Evolutionary conservation across 1,284 basidiomycete species (phyloP), one percentile per base, ranked within the genome.

Genomic region (Farysia itapuensis): DNA sequence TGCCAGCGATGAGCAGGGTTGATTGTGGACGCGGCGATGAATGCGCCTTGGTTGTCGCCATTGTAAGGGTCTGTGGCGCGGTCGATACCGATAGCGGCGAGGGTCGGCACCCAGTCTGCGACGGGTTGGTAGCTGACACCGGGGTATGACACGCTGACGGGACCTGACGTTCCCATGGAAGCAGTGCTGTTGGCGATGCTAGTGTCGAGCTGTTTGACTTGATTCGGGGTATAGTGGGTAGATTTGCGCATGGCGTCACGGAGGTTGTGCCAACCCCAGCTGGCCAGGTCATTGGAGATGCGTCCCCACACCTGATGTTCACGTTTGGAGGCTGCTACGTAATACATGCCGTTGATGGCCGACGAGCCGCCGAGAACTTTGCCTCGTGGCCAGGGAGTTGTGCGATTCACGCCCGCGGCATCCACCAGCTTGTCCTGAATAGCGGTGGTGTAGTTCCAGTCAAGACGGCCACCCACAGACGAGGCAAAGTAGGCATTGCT

Each of bases 351-450:
- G 52, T 82, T 83, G 46, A 82, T 79, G 11, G 77, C 76, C 5
- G 79, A 79, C 0, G 76, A 77, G 0, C 81, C 81, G 6, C 81
- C 81, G 5, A 81, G 66, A 0, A 71, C 77, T 29, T 77, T 77
- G 1, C 81, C 81, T 6, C 77, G 71, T 39, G 79, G 73, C 35
- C 67, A 69, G 23, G 44, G 36, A 8, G 63, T 43, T 13, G 48
- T 49, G 12, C 64, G 52, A 22, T 53, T 38, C 13, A 60, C 48
- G 18, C 61, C 49, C 15, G 33, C 23, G 4, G 51, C 45, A 32
- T 47, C 42, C 21, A 42, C 29, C 18, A 42, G 38, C 15, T 59
- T 49, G 18, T 23, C 21, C 32, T 59, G 61, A 11, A 39, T n/a
- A 0, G 47, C 51, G 1, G 67, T 69, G 19, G 33, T 36, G 35